Conservation (phyloP, 1,139 yeast genomes). For the Suhomyces ambrosiae region DNA sequence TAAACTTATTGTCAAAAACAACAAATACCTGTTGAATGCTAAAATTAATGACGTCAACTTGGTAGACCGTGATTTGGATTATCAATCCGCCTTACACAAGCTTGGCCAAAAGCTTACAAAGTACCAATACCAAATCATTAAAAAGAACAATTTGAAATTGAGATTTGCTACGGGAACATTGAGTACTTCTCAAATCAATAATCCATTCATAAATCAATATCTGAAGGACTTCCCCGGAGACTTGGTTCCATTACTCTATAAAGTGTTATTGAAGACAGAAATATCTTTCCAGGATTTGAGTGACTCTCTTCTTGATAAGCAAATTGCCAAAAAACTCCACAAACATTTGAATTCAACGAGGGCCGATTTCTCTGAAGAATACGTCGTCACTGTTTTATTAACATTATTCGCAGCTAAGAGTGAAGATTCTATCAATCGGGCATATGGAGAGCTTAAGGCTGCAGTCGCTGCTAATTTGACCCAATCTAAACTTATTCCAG, state of each 20-base stretch:
- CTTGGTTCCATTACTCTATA: slow-evolving; percentile 34
- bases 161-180: slow-evolving; percentile 43
- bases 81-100: slow-evolving; percentile 39
- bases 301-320: slow-evolving; percentile 17
- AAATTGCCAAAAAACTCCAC: slow-evolving; percentile 30
- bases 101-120: slow-evolving; percentile 44
- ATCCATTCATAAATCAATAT: slow-evolving; percentile 23
- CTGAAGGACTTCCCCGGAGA: slow-evolving; percentile 34
- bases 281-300: slow-evolving; percentile 33
- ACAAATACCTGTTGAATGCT: slow-evolving; percentile 26
- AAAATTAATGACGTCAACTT: slow-evolving; percentile 28
- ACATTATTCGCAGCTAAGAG: slow-evolving; percentile 38
- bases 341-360: slow-evolving; percentile 21
- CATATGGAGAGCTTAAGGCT: slow-evolving; percentile 4
- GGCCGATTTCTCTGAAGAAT: slow-evolving; percentile 17
- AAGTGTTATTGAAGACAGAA: slow-evolving; percentile 31
- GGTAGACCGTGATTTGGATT: slow-evolving; percentile 46
- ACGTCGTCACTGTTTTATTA: slow-evolving; percentile 40
- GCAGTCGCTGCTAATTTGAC: slow-evolving; percentile 18
- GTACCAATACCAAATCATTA: slow-evolving; percentile 42
- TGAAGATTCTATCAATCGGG: slow-evolving; percentile 3
- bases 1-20: slow-evolving; percentile 37
- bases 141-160: slow-evolving; percentile 49
- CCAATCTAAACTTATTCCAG: slow-evolving; percentile 35
- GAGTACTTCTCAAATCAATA: slow-evolving; percentile 26